Percentiles rank a stretch among this genome's conserved stretches.
These are phyloP conservation scores for Russula abietina DNA, from an alignment of 768 basidiomycete species.

Conservation along the genomic window DNA sequence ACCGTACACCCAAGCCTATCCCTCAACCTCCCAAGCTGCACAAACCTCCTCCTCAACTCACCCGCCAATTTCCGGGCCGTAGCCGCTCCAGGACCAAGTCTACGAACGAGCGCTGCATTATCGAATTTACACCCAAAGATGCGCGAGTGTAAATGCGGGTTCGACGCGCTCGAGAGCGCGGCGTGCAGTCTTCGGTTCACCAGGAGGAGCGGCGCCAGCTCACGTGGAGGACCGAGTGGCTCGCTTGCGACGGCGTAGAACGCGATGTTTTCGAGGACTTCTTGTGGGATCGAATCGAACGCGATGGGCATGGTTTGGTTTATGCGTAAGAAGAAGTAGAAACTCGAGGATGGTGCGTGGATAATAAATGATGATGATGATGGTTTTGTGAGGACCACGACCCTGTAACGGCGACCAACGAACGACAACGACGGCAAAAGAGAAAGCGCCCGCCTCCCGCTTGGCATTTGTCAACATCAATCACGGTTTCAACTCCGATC, in stretches of 20 bases:
- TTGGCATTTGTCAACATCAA: conserved; percentile 5
- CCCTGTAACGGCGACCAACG: background rate
- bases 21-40: conserved; percentile 51
- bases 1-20: conserved; percentile 37
- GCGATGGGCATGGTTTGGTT: conserved; percentile 18
- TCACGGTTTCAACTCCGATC: conserved; percentile 20
- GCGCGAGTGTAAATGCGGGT: conserved; percentile 66
- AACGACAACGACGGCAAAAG: background rate
- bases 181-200: conserved; percentile 45
- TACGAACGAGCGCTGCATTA: conserved; percentile 40
- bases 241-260: conserved; percentile 45
- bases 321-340: background rate
- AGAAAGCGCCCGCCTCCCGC: background rate
- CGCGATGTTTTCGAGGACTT: conserved; percentile 76
- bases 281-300: conserved; percentile 57
- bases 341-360: background rate
- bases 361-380: background rate
- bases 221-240: conserved; percentile 56
- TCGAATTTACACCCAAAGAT: conserved; percentile 71
- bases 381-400: background rate
- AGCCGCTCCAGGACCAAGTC: conserved; percentile 40
- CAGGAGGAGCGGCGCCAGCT: conserved; percentile 49
- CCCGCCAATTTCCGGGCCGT: conserved; percentile 45
- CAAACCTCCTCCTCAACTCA: conserved; percentile 62
- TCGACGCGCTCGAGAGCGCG: conserved; percentile 45